phyloP scores from a whole-genome alignment of 2,329 filamentous ascomycete species.

The Colletotrichum sp. region DNA sequence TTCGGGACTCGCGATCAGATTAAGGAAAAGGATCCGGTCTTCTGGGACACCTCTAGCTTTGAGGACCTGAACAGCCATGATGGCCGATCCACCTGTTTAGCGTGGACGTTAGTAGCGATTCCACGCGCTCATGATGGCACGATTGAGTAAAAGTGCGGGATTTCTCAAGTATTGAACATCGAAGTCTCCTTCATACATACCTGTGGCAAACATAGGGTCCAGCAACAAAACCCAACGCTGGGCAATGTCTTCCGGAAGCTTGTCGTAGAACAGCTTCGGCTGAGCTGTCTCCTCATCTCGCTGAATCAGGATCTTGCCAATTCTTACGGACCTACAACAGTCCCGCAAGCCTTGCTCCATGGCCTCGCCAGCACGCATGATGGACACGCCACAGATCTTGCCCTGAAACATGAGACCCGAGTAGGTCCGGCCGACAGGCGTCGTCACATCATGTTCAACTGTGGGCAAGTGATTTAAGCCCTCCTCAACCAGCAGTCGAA shows the following conservation, averaged over 20 bases:
- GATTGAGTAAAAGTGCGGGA: not conserved
- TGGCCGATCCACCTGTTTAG: slow-evolving; percentile 81
- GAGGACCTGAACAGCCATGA: slow-evolving; percentile 95
- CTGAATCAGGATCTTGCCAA: slow-evolving; percentile 98
- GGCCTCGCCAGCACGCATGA: slow-evolving; percentile 96
- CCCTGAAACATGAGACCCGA: slow-evolving; percentile 93
- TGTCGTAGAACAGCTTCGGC: slow-evolving; percentile 97
- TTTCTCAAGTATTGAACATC: not conserved
- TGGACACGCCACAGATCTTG: slow-evolving; percentile 97
- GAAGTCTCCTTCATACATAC: slow-evolving; percentile 51
- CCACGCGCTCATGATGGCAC: not conserved
- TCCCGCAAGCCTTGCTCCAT: slow-evolving; percentile 98
- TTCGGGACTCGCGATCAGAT: slow-evolving; percentile 95
- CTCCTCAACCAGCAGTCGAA: slow-evolving; percentile 94
- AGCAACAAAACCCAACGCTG: slow-evolving; percentile 91
- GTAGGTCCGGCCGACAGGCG: slow-evolving; percentile 87
- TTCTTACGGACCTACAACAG: slow-evolving; percentile 96
- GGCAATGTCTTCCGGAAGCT: slow-evolving; percentile 92
- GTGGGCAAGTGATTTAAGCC: slow-evolving; percentile 96
- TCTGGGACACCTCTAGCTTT: slow-evolving; percentile 91
- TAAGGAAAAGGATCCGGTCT: slow-evolving; percentile 93
- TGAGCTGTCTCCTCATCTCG: slow-evolving; percentile 92
- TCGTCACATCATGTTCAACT: slow-evolving; percentile 86
- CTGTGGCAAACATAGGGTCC: slow-evolving; percentile 99
- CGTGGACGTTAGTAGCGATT: not conserved